Percentiles rank a stretch among this genome's conserved stretches.
Evolutionary conservation across 495 filamentous ascomycete genomes (phyloP).

Genomic region (Extremus antarcticus): DNA sequence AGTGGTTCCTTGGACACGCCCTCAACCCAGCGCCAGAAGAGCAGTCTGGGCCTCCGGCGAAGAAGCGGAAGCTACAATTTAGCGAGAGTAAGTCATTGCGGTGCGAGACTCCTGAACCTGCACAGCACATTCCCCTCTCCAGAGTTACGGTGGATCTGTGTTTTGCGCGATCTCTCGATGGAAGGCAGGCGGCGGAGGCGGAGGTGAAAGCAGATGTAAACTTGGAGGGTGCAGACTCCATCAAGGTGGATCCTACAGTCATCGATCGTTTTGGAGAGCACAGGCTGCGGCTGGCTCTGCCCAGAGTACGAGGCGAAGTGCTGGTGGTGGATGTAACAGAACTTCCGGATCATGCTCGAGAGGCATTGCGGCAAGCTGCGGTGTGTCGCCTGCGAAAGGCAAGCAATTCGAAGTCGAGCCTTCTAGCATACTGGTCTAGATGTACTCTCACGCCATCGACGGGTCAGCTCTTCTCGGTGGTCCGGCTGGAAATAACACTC

Average conservation of each 20-base stretch:
- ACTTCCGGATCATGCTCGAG: background rate
- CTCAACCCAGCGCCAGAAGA: background rate
- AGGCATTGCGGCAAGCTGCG: background rate
- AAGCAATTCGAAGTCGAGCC: background rate
- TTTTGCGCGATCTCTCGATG: slow-evolving; percentile 5
- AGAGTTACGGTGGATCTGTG: slow-evolving; percentile 12
- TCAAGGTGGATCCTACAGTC: background rate
- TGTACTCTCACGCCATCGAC: slow-evolving; percentile 9
- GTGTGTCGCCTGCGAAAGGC: slow-evolving; percentile 2
- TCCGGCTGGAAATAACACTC: slow-evolving; percentile 8
- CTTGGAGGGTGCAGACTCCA: slow-evolving; percentile 7
- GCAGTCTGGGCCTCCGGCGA: slow-evolving; percentile 7
- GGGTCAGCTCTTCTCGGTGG: slow-evolving; percentile 9
- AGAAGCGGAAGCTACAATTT: slow-evolving; percentile 1
- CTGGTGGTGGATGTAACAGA: slow-evolving; percentile 1
- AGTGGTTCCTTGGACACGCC: slow-evolving; percentile 12
- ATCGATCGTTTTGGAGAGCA: background rate
- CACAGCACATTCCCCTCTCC: slow-evolving; percentile 5
- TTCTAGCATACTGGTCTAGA: background rate
- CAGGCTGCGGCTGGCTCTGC: background rate
- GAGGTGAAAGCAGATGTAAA: slow-evolving; percentile 7
- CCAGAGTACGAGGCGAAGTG: background rate
- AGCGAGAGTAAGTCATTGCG: background rate
- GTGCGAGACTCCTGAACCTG: background rate
- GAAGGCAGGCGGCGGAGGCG: background rate